Evolutionary conservation across 2,329 filamentous ascomycete genomes (phyloP).

Genomic region (Mycosphaerelloides madeirae): DNA sequence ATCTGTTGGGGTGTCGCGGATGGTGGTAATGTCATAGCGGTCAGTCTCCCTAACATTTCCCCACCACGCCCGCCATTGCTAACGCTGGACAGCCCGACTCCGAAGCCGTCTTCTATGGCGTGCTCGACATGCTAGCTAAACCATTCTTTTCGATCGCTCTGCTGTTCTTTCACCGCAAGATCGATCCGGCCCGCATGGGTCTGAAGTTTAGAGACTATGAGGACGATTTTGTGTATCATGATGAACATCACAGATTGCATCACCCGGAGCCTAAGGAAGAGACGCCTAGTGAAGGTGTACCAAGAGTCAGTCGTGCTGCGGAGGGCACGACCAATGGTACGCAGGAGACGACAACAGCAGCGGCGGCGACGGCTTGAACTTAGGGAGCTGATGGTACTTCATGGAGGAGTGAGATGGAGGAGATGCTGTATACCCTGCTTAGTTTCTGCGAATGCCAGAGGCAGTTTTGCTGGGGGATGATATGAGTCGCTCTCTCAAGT

Average conservation of each 20-base stretch:
- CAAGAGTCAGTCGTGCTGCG: neutral
- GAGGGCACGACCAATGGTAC: constrained; percentile 2
- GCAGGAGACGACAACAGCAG: neutral
- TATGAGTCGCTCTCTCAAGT: no score
- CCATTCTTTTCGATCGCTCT: constrained; percentile 55
- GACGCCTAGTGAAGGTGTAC: constrained; percentile 1
- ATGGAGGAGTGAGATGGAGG: no score
- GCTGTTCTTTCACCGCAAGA: constrained; percentile 55
- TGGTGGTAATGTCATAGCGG: constrained; percentile 57
- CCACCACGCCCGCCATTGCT: neutral
- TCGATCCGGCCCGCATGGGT: constrained; percentile 53
- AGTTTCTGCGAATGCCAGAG: no score
- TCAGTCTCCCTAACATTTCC: constrained; percentile 28
- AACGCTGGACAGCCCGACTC: constrained; percentile 41
- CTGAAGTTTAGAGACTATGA: constrained; percentile 39
- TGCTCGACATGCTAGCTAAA: constrained; percentile 59
- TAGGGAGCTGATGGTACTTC: no score
- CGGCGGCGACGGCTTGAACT: no score
- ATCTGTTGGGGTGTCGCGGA: constrained; percentile 57
- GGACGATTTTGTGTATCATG: constrained; percentile 12
- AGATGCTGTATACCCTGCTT: no score
- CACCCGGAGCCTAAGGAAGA: constrained; percentile 3
- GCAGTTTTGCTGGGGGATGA: no score
- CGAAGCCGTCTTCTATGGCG: constrained; percentile 60
- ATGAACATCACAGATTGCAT: neutral